These are phyloP conservation scores for Solanum corneliomulleri DNA, from an alignment of 257 asterid species.

Conservation along the genomic window DNA sequence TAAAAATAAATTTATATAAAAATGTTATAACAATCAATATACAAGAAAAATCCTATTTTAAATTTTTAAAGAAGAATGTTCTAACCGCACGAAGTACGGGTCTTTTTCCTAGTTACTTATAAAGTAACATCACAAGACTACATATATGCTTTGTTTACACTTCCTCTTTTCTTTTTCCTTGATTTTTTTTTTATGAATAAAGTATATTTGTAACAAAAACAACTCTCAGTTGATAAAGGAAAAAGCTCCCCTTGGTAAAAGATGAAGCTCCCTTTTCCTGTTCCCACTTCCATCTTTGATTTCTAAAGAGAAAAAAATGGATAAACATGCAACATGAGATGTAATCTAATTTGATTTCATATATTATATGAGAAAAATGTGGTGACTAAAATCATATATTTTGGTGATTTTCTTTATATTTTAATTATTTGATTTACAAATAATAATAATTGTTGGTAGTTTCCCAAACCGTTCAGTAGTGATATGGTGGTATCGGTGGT, in stretches of 20 bases:
- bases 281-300: background rate
- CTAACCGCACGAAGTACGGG: no score
- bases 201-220: background rate
- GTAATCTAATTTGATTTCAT: background rate
- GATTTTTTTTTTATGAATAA: no score
- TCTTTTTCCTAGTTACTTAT: background rate
- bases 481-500: background rate
- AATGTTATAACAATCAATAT: no score
- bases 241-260: background rate
- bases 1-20: no score
- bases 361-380: background rate
- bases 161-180: background rate
- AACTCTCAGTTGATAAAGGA: background rate
- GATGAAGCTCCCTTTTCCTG: background rate
- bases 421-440: background rate
- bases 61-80: no score
- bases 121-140: background rate
- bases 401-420: background rate
- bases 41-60: no score
- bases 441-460: background rate
- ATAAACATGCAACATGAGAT: background rate
- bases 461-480: background rate
- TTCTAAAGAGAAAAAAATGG: background rate
- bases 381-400: background rate
- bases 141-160: background rate